Conservation (phyloP, 1,284 basidiomycete species). For the Microbotryum saponariae region DNA sequence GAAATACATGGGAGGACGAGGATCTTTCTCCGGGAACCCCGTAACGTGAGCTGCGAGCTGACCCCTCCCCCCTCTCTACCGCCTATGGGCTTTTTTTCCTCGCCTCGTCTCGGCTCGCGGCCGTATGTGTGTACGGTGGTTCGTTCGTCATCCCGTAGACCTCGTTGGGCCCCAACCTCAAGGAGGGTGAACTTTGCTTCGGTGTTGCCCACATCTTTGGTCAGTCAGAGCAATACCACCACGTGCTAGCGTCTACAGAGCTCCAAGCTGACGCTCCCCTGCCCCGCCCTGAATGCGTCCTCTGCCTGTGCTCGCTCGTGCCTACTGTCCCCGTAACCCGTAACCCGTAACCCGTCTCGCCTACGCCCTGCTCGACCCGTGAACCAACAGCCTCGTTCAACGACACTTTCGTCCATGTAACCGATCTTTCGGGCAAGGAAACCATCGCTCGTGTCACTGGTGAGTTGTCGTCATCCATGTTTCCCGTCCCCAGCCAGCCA, state of each 20-base stretch:
- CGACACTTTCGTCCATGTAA: constrained; percentile 99
- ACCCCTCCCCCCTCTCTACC: too few relatives aligned
- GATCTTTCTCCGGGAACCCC: too few relatives aligned
- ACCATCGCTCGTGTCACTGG: constrained; percentile 97
- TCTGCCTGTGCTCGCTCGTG: neutral
- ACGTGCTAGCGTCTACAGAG: neutral
- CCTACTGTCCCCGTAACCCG: neutral
- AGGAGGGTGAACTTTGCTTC: constrained; percentile 72
- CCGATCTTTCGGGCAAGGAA: constrained; percentile 98
- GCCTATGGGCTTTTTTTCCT: too few relatives aligned
- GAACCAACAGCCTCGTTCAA: constrained; percentile 58
- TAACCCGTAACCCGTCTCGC: neutral
- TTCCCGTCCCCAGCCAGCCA: too few relatives aligned
- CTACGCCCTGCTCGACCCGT: constrained; percentile 1
- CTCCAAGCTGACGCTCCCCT: neutral
- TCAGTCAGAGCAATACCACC: constrained; percentile 32
- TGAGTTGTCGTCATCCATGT: constrained; percentile 41
- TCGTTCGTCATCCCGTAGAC: constrained; percentile 36
- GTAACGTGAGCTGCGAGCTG: too few relatives aligned
- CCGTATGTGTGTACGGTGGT: too few relatives aligned
- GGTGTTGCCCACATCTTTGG: constrained; percentile 94
- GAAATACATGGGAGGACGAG: too few relatives aligned
- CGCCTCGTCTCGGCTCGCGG: too few relatives aligned
- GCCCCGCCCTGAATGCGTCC: neutral
- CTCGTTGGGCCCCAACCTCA: constrained; percentile 85